A percentile compares a stretch with the other conserved stretches of the same genome.
Evolutionary conservation across 768 basidiomycete genomes (phyloP).

Genomic region (Termitomyces sp.): DNA sequence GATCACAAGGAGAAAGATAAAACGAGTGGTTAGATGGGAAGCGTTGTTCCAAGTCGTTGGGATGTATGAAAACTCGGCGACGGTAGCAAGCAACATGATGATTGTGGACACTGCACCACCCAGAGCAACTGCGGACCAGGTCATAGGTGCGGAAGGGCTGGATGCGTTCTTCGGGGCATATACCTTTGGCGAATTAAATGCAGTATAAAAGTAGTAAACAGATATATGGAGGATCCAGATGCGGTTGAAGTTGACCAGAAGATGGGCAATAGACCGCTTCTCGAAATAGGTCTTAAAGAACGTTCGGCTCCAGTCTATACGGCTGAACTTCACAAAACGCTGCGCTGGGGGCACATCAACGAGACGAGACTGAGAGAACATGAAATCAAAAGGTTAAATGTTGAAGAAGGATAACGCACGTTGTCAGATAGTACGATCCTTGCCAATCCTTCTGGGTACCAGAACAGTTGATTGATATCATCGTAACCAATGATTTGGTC

Average conservation of each 20-base stretch:
- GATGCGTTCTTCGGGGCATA: conserved; percentile 70
- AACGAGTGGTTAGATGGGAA: conserved; percentile 89
- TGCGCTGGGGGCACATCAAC: conserved; percentile 89
- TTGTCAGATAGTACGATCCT: conserved; percentile 87
- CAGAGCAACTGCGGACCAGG: conserved; percentile 92
- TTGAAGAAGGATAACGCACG: conserved; percentile 36
- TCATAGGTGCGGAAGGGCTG: conserved; percentile 79
- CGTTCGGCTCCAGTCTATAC: conserved; percentile 89
- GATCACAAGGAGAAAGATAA: conserved; percentile 87
- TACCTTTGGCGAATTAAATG: conserved; percentile 93
- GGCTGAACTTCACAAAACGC: conserved; percentile 88
- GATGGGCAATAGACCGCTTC: conserved; percentile 88
- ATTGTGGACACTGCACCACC: conserved; percentile 90
- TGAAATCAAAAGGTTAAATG: conserved; percentile 1
- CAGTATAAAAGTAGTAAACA: conserved; percentile 94
- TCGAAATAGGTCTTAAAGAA: conserved; percentile 99
- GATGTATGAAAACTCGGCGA: conserved; percentile 95
- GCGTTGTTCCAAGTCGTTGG: conserved; percentile 99
- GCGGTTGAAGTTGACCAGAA: conserved; percentile 98
- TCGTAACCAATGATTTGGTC: conserved; percentile 98
- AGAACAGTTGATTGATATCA: conserved; percentile 98
- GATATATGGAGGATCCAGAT: conserved; percentile 96
- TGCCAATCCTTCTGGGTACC: conserved; percentile 98
- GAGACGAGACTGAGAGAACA: conserved; percentile 64
- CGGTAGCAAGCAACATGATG: conserved; percentile 92